Evolutionary conservation across 2,329 filamentous ascomycete species (phyloP).

Genomic region (Alternaria longipes): DNA sequence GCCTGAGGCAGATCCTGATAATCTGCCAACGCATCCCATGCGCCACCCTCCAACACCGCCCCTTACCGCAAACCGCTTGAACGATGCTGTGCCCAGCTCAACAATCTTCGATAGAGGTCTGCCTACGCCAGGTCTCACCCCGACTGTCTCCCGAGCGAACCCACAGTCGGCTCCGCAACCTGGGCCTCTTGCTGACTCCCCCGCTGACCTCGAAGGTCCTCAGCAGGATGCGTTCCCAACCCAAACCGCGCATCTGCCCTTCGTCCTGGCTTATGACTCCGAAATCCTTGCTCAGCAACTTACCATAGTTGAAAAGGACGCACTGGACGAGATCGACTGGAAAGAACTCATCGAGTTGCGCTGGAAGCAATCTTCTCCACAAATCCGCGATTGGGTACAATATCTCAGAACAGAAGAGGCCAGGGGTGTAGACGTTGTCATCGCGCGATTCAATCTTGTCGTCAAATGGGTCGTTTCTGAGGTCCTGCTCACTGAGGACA

Average conservation of each 20-base stretch:
- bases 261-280: slow-evolving; percentile 82
- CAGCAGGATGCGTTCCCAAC: slow-evolving; percentile 22
- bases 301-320: slow-evolving; percentile 86
- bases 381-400: slow-evolving; percentile 81
- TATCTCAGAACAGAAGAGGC: slow-evolving; percentile 78
- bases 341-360: slow-evolving; percentile 84
- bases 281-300: slow-evolving; percentile 82
- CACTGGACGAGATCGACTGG: slow-evolving; percentile 87
- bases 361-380: slow-evolving; percentile 76
- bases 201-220: slow-evolving; percentile 33
- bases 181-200: slow-evolving; percentile 29
- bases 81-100: slow-evolving; percentile 35
- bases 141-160: slow-evolving; percentile 40
- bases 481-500: slow-evolving; percentile 75
- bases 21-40: slow-evolving; percentile 44
- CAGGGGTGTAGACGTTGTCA: slow-evolving; percentile 81
- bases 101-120: slow-evolving; percentile 48
- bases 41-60: slow-evolving; percentile 56
- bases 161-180: slow-evolving; percentile 30
- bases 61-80: slow-evolving; percentile 49
- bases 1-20: slow-evolving; percentile 44
- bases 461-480: slow-evolving; percentile 88
- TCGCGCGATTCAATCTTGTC: slow-evolving; percentile 87
- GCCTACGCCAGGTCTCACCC: slow-evolving; percentile 51
- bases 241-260: slow-evolving; percentile 69